Percentiles rank a stretch among this genome's conserved stretches.
These are phyloP conservation scores for Eucalyptus polybractea DNA, from an alignment of 345 rosid species.

Conservation along the genomic window DNA sequence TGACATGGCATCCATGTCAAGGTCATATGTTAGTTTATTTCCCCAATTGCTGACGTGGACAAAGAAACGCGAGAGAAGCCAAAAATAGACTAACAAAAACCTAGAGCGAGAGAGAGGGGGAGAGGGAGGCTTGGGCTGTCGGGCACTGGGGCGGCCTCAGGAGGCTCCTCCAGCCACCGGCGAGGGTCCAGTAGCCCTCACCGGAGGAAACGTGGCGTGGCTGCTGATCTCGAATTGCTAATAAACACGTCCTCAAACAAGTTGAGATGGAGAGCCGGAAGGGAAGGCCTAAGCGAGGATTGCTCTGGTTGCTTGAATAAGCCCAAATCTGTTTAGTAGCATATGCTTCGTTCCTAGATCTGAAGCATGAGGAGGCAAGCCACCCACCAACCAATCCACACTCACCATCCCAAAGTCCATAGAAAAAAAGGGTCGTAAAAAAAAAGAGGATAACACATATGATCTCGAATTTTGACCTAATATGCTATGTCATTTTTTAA, in stretches of 20 bases:
- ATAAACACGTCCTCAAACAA: not conserved
- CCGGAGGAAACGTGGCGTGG: not conserved
- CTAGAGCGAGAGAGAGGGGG: not conserved
- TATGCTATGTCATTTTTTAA: fast-evolving
- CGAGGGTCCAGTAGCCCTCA: not conserved
- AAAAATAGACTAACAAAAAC: not conserved
- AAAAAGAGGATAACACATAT: fast-evolving
- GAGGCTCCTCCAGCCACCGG: not conserved
- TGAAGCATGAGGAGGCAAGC: not conserved
- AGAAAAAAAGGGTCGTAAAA: not conserved
- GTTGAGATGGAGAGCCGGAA: not conserved
- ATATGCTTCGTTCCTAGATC: not conserved
- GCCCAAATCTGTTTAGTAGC: not conserved
- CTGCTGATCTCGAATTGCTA: not conserved
- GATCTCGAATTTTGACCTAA: fast-evolving
- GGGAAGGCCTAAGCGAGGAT: not conserved
- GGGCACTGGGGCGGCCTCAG: not conserved
- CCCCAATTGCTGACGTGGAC: not conserved
- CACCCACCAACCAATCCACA: not conserved
- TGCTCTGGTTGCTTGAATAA: not conserved
- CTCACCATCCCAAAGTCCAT: not conserved
- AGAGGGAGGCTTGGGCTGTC: not conserved
- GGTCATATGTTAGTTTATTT: not conserved
- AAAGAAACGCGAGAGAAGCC: not conserved
- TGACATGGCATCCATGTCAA: not conserved